These are phyloP conservation scores for Backusella mclennaniae DNA, from an alignment of 192 early-diverging fungal species.

Conservation along the genomic window DNA sequence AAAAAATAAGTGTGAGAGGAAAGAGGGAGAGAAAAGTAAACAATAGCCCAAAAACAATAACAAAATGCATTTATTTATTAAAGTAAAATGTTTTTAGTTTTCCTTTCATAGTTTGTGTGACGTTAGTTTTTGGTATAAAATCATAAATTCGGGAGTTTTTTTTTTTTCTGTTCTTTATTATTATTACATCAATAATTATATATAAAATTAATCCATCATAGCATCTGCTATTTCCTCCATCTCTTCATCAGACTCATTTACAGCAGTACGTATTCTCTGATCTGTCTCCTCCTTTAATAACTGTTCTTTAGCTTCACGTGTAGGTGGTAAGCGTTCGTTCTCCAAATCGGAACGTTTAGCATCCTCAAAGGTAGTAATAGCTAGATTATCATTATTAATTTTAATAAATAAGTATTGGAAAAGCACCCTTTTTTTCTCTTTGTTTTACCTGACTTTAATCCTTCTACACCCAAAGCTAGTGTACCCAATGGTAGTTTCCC, in stretches of 20 bases:
- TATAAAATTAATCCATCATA: constrained; percentile 22
- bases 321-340: constrained; percentile 92
- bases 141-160: neutral
- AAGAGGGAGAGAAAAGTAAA: neutral
- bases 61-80: constrained; percentile 3
- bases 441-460: constrained; percentile 76
- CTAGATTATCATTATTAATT: constrained; percentile 29
- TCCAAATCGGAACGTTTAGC: constrained; percentile 88
- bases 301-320: constrained; percentile 48
- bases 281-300: constrained; percentile 31
- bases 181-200: constrained; percentile 1
- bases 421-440: neutral
- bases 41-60: neutral
- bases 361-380: constrained; percentile 92
- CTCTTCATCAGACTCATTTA: constrained; percentile 24
- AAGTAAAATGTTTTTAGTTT: constrained; percentile 2
- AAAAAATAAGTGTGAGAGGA: neutral
- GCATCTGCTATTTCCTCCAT: constrained; percentile 33
- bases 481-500: constrained; percentile 82
- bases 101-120: constrained; percentile 10
- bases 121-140: neutral
- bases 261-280: constrained; percentile 29
- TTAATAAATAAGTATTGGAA: neutral
- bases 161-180: constrained; percentile 11
- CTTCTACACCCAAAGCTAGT: constrained; percentile 86